Evolutionary conservation across 2,329 filamentous ascomycete species (phyloP).

Genomic region (Paraconiothyrium sp.): DNA sequence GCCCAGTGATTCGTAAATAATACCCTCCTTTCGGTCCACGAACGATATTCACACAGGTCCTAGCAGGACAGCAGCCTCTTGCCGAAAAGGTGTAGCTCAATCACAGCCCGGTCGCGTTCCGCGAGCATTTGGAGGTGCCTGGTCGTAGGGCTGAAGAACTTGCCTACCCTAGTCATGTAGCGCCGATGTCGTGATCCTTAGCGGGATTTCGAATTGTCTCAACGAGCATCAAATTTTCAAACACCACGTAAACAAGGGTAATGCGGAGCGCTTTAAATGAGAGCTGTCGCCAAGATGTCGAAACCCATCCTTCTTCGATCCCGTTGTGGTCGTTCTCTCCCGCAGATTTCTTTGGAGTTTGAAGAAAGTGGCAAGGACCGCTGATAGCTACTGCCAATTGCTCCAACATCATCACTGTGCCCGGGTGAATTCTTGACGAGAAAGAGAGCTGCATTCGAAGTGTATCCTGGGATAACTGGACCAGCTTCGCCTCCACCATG

Average conservation of each 20-base stretch:
- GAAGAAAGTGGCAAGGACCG: background rate
- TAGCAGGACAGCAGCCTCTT: too few relatives aligned
- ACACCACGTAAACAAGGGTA: background rate
- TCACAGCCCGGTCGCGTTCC: background rate
- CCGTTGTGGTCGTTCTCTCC: background rate
- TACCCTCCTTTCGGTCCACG: too few relatives aligned
- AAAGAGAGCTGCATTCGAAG: background rate
- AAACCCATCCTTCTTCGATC: background rate
- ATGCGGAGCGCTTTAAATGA: background rate
- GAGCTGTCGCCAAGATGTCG: background rate
- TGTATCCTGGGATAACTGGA: background rate
- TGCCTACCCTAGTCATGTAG: conserved; percentile 5
- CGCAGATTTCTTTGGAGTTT: background rate
- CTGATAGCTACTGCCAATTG: background rate
- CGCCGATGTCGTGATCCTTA: conserved; percentile 13
- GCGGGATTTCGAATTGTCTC: background rate
- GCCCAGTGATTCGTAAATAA: too few relatives aligned
- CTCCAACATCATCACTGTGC: too few relatives aligned
- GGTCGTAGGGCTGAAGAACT: background rate
- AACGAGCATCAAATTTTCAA: conserved; percentile 8
- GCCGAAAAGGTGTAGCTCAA: background rate
- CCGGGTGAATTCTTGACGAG: background rate
- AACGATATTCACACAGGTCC: too few relatives aligned
- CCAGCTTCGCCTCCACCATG: background rate
- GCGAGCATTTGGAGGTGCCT: too few relatives aligned